Percentiles rank a stretch among this genome's conserved stretches.
Conservation (phyloP, 257 asterid genomes). For the Solanum gandarillasii region DNA sequence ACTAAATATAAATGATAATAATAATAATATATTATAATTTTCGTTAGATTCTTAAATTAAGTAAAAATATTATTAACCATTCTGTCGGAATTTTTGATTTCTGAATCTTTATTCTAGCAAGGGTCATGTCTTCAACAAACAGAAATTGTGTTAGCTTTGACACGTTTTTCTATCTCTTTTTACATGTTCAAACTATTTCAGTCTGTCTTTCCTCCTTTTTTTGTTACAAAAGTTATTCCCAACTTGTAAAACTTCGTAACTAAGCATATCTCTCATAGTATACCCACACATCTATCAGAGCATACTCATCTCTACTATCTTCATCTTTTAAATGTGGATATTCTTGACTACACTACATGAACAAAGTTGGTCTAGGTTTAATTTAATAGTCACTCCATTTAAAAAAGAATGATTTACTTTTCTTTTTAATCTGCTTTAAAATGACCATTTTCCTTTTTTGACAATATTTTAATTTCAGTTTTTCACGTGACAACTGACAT, state of each 20-base stretch:
- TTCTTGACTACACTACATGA: neutral
- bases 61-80: neutral
- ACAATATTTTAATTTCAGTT: too few relatives aligned
- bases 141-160: accelerated
- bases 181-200: neutral
- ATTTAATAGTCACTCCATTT: neutral
- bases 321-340: neutral
- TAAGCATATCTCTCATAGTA: neutral
- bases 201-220: neutral
- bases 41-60: neutral
- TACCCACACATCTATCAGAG: neutral
- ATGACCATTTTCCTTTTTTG: too few relatives aligned
- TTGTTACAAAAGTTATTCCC: accelerated
- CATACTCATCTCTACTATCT: neutral
- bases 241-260: neutral
- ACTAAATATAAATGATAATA: neutral
- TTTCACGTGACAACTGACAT: neutral
- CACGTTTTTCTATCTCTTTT: neutral
- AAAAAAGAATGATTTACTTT: too few relatives aligned
- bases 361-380: neutral
- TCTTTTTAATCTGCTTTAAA: too few relatives aligned
- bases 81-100: accelerated
- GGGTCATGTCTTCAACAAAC: neutral
- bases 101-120: neutral
- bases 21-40: too few relatives aligned